Evolutionary conservation across 768 basidiomycete genomes (phyloP).

Genomic region (Tricholoma sp.): DNA sequence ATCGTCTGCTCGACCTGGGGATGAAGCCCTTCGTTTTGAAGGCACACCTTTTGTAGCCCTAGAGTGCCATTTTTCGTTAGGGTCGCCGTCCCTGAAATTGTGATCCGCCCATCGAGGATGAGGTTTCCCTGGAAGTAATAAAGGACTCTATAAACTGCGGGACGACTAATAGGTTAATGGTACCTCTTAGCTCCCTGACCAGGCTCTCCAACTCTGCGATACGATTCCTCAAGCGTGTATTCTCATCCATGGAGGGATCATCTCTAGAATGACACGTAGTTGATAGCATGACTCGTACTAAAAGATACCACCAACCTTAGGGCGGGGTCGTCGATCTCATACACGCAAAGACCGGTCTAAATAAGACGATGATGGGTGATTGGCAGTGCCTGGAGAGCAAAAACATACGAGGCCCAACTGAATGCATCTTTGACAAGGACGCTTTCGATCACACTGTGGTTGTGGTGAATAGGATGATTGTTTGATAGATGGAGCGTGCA

Average conservation of each 20-base stretch:
- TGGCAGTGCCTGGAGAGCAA: neutral
- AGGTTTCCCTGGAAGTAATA: slow-evolving; percentile 58
- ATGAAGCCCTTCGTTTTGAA: slow-evolving; percentile 34
- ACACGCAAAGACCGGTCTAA: slow-evolving; percentile 91
- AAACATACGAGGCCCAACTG: slow-evolving; percentile 72
- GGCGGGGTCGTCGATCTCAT: slow-evolving; percentile 89
- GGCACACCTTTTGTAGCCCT: slow-evolving; percentile 66
- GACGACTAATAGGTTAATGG: slow-evolving; percentile 5
- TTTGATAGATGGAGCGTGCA: slow-evolving; percentile 6
- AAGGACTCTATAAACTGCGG: slow-evolving; percentile 7
- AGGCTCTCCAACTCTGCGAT: slow-evolving; percentile 93
- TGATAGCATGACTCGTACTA: neutral
- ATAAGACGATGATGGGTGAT: neutral
- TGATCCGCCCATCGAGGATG: slow-evolving; percentile 84
- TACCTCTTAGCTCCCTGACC: slow-evolving; percentile 83
- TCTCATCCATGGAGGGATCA: slow-evolving; percentile 85
- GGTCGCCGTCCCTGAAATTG: slow-evolving; percentile 74
- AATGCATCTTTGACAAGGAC: slow-evolving; percentile 88
- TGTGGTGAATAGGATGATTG: slow-evolving; percentile 4
- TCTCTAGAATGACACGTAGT: slow-evolving; percentile 42
- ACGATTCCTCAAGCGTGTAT: slow-evolving; percentile 75
- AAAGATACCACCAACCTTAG: slow-evolving; percentile 45
- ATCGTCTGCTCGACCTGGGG: slow-evolving; percentile 27
- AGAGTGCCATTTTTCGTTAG: slow-evolving; percentile 84
- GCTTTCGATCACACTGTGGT: slow-evolving; percentile 80